phyloP scores from a whole-genome alignment of 1,139 yeast genomes.

The Geotrichum europaeum region DNA sequence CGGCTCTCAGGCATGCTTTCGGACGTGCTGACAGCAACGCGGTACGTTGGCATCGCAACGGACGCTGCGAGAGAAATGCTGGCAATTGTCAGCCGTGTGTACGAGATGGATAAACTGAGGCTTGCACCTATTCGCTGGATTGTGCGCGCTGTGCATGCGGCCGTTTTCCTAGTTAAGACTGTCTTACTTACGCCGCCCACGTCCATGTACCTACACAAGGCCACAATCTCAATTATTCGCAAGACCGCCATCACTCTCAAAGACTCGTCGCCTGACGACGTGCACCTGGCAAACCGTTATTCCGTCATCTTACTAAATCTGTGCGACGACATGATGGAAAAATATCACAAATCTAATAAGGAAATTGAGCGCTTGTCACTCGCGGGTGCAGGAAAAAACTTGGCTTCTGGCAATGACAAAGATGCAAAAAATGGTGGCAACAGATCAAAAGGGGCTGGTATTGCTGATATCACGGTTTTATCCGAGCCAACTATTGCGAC shows the following conservation, averaged over 20 bases:
- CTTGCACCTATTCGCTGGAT: conserved; percentile 92
- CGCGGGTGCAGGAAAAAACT: background rate
- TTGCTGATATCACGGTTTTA: background rate
- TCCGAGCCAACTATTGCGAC: background rate
- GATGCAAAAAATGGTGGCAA: background rate
- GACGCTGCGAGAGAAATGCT: conserved; percentile 78
- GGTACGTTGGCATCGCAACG: conserved; percentile 75
- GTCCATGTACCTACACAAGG: conserved; percentile 42
- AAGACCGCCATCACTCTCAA: conserved; percentile 68
- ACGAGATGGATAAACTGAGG: conserved; percentile 51
- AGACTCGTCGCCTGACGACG: conserved; percentile 84
- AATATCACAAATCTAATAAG: conserved; percentile 9
- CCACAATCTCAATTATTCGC: conserved; percentile 61
- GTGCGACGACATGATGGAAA: conserved; percentile 47
- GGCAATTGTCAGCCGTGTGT: conserved; percentile 65
- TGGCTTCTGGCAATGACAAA: background rate
- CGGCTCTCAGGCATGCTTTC: conserved; percentile 21
- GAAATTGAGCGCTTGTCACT: background rate
- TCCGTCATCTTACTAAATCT: conserved; percentile 74
- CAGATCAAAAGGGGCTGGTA: background rate
- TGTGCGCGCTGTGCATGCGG: conserved; percentile 80
- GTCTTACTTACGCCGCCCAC: conserved; percentile 47
- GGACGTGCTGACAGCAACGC: conserved; percentile 67
- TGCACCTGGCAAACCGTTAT: conserved; percentile 75
- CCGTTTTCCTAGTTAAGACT: conserved; percentile 84